Conservation (phyloP, 768 basidiomycete species). For the Pholiota microspora region DNA sequence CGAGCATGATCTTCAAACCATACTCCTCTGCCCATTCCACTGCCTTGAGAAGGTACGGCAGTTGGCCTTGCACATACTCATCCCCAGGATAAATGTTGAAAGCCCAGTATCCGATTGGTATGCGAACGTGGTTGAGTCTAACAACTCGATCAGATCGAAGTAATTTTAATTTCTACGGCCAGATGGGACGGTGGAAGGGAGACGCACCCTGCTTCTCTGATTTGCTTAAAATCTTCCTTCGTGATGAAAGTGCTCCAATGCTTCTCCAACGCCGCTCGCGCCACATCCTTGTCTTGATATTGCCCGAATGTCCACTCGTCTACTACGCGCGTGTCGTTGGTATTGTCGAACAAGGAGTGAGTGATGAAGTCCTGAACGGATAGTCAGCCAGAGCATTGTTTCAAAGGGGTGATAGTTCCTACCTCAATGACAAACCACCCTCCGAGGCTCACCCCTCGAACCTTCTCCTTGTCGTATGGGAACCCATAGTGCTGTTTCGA, state of each 20-base stretch:
- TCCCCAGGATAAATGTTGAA: conserved; percentile 75
- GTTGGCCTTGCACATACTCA: conserved; percentile 75
- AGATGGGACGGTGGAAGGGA: conserved; percentile 4
- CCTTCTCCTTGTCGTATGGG: conserved; percentile 68
- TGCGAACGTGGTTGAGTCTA: conserved; percentile 76
- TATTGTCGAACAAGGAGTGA: conserved; percentile 70
- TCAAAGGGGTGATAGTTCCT: not conserved
- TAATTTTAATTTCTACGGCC: too few species aligned
- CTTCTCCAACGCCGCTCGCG: conserved; percentile 43
- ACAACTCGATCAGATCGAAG: too few species aligned
- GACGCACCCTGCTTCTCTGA: conserved; percentile 70
- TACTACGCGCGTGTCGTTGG: conserved; percentile 55
- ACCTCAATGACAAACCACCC: conserved; percentile 53
- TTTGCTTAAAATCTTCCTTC: conserved; percentile 71
- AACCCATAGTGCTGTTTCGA: conserved; percentile 43
- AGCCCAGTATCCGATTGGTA: conserved; percentile 89
- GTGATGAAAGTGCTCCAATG: conserved; percentile 89
- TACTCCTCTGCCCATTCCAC: conserved; percentile 64
- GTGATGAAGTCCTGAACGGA: conserved; percentile 68
- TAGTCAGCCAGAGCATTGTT: too few species aligned
- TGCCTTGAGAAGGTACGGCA: conserved; percentile 63
- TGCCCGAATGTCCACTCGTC: conserved; percentile 79
- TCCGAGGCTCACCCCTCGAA: conserved; percentile 84
- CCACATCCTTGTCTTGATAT: conserved; percentile 50
- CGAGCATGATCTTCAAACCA: conserved; percentile 78